Evolutionary conservation across 2,329 filamentous ascomycete species (phyloP).

Genomic region (Stagonosporopsis vannaccii): DNA sequence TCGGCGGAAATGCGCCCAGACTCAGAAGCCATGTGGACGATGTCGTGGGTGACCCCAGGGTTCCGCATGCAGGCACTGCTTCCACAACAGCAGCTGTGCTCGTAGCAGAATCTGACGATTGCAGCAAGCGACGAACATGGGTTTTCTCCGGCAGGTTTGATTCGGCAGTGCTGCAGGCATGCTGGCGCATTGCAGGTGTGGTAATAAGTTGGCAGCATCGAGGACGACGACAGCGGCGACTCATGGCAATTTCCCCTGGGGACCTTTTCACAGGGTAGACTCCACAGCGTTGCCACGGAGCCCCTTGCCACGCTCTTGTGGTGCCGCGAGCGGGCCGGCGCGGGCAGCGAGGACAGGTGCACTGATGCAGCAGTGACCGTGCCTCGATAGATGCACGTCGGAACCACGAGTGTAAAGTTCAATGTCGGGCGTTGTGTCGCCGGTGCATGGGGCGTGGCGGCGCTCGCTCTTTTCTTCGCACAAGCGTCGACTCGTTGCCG

Average conservation of each 20-base stretch:
- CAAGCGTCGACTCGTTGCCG: conserved; percentile 12
- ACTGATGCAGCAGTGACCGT: conserved; percentile 26
- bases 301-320: conserved; percentile 17
- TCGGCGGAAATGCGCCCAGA: not conserved
- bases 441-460: conserved; percentile 1
- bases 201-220: not conserved
- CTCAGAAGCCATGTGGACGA: conserved; percentile 4
- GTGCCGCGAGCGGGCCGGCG: conserved; percentile 18
- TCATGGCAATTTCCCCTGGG: not conserved
- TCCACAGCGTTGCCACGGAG: conserved; percentile 2
- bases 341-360: conserved; percentile 16
- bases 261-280: not conserved
- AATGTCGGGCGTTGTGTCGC: not conserved
- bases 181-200: not conserved
- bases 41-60: conserved; percentile 7
- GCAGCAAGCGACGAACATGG: conserved; percentile 2
- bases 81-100: conserved; percentile 6
- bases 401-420: conserved; percentile 3
- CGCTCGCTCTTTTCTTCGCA: not conserved
- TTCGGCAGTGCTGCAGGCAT: not conserved
- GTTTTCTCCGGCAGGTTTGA: not conserved
- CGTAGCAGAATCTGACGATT: not conserved
- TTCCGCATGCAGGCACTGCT: conserved; percentile 14
- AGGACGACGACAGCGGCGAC: not conserved
- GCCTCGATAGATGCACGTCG: conserved; percentile 20